These are phyloP conservation scores for Coemansia sp. DNA, from an alignment of 192 early-diverging fungal genomes.

Conservation along the genomic window DNA sequence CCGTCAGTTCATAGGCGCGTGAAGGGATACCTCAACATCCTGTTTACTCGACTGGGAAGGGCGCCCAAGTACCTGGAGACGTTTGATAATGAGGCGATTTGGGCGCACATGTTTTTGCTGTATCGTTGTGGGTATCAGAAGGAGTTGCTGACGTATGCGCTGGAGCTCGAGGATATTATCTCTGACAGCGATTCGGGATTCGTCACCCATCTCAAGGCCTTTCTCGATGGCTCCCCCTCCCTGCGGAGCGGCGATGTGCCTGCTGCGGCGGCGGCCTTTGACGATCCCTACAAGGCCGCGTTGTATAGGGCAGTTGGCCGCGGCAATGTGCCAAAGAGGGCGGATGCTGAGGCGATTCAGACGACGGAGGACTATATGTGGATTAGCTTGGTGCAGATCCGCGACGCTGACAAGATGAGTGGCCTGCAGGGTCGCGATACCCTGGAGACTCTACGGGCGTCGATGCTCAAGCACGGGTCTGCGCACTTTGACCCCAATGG, in stretches of 20 bases:
- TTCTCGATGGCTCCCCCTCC: constrained; percentile 49
- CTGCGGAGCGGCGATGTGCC: constrained; percentile 39
- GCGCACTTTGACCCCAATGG: constrained; percentile 69
- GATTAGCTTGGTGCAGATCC: constrained; percentile 73
- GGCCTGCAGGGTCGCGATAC: constrained; percentile 12
- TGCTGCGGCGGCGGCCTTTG: constrained; percentile 48
- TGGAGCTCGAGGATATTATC: constrained; percentile 57
- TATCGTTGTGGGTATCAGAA: constrained; percentile 71
- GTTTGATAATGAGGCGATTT: constrained; percentile 65
- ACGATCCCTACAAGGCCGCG: constrained; percentile 90
- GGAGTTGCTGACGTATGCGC: constrained; percentile 68
- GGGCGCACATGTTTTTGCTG: constrained; percentile 84
- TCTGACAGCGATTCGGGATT: constrained; percentile 66
- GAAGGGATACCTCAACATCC: constrained; percentile 68
- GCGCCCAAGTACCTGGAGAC: constrained; percentile 41
- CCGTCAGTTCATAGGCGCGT: constrained; percentile 72
- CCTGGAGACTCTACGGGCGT: constrained; percentile 64
- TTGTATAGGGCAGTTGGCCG: constrained; percentile 89
- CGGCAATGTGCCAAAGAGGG: constrained; percentile 72
- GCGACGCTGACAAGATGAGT: constrained; percentile 57
- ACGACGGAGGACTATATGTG: constrained; percentile 94
- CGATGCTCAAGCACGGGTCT: constrained; percentile 67
- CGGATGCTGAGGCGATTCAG: constrained; percentile 65
- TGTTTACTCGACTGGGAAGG: constrained; percentile 61
- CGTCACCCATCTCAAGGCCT: constrained; percentile 68